Evolutionary conservation across 805 yeast genomes (phyloP), one percentile per base, ranked within the genome.

Genomic region (Barnettozyma californica): DNA sequence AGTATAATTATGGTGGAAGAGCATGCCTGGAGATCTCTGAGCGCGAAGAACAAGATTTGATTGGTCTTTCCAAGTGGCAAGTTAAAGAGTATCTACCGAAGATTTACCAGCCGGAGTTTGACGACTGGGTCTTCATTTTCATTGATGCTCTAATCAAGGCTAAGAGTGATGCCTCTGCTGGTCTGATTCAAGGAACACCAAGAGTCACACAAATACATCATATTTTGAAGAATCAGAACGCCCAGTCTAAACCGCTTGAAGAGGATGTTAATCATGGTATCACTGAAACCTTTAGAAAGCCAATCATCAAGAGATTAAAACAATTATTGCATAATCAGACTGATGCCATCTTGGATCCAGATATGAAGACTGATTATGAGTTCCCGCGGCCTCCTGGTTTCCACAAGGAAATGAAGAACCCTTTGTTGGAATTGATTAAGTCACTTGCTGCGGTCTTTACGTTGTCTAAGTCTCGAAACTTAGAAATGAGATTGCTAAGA

Each of bases 351-450:
- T 66, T 87, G 46, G 83, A 84, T 54, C 79, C 87, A 0, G 81
- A 81, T 16, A 75, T 80, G 62, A 72, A 71, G 14, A 70, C 66
- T 14, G 91, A 84, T 45, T 94, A 85, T 59, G 76, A 72, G 33
- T 85, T 87, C 56, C 97, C 97, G 0, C 60, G 58, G 11, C 73
- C 86, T 9, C 88, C 97, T 0, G 97, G 97, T 0, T 83, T 86
- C 0, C 77, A 79, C 58, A 61, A 79, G 36, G 60, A 63, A 13
- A 59, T 79, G 62, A 74, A 74, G 33, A 87, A 84, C 57, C 96
- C 97, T 4, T 71, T 90, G 2, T 67, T 92, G 45, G 95, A 89
- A 60, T 70, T 92, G 39, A 86, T 87, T 33, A 94, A 92, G 62
- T 77, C 70, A 49, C 56, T 95, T 21, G 76, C 87, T 58, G 89